Conservation (phyloP, 1,139 yeast species). For the Debaryomyces fabryi region DNA sequence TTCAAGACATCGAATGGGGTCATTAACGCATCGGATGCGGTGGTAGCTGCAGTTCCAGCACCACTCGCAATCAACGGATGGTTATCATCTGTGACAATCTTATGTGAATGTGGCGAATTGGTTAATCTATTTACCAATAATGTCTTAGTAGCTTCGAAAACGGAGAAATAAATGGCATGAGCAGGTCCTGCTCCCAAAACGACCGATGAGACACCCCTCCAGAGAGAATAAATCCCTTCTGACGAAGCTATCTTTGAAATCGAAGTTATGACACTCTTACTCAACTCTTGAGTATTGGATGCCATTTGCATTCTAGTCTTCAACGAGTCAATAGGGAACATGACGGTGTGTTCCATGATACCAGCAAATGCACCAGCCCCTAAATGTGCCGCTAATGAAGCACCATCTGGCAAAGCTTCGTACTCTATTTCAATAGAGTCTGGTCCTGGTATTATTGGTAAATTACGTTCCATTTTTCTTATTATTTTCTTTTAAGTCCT, state of each 20-base stretch:
- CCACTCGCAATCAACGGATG: conserved; percentile 82
- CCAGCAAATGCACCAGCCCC: conserved; percentile 98
- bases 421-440: conserved; percentile 68
- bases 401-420: conserved; percentile 88
- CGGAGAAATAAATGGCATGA: conserved; percentile 96
- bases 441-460: conserved; percentile 21
- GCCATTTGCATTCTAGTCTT: conserved; percentile 95
- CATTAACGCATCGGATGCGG: conserved; percentile 93
- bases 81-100: conserved; percentile 60
- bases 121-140: conserved; percentile 47
- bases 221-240: conserved; percentile 89
- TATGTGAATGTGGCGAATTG: conserved; percentile 31
- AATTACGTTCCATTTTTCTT: conserved; percentile 8
- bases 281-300: conserved; percentile 38
- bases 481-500: background rate
- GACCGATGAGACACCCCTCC: conserved; percentile 95
- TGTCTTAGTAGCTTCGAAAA: conserved; percentile 85
- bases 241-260: conserved; percentile 76
- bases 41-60: conserved; percentile 94
- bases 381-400: conserved; percentile 80
- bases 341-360: conserved; percentile 95
- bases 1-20: conserved; percentile 96
- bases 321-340: conserved; percentile 95
- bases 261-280: conserved; percentile 53
- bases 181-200: conserved; percentile 99